Conservation (phyloP, 1,284 basidiomycete species). For the Fomes fomentarius region DNA sequence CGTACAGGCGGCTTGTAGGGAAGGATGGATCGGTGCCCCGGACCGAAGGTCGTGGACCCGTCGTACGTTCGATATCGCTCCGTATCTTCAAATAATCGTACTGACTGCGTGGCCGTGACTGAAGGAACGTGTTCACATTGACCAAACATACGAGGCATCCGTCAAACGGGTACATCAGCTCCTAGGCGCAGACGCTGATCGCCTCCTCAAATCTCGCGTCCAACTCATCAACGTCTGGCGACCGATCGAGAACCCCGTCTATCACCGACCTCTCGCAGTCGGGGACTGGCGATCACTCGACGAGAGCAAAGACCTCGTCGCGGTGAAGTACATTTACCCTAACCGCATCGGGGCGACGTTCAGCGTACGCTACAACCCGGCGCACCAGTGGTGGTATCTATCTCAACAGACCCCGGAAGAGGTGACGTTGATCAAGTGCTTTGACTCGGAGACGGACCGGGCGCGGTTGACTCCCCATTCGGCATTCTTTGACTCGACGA, state of each 20-base stretch:
- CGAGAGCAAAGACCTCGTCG: conserved; percentile 25
- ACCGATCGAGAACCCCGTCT: conserved; percentile 48
- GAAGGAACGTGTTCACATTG: conserved; percentile 52
- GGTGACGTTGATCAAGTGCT: conserved; percentile 52
- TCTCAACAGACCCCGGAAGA: conserved; percentile 44
- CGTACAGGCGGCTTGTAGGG: conserved; percentile 15
- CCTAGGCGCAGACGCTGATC: conserved; percentile 45
- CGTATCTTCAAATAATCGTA: background rate
- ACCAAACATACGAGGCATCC: conserved; percentile 54
- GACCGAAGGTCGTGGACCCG: conserved; percentile 16
- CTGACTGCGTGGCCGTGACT: too few species aligned
- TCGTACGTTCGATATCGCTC: conserved; percentile 5
- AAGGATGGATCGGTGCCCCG: conserved; percentile 17
- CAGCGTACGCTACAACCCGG: conserved; percentile 50
- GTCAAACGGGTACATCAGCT: conserved; percentile 54
- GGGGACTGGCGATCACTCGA: conserved; percentile 44
- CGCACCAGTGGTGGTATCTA: conserved; percentile 67
- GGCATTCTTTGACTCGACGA: conserved; percentile 44
- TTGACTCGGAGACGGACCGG: conserved; percentile 41
- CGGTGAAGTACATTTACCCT: conserved; percentile 29
- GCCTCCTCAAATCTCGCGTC: conserved; percentile 51
- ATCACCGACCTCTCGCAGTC: conserved; percentile 52
- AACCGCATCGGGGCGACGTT: conserved; percentile 54
- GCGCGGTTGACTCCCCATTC: conserved; percentile 50
- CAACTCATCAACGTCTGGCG: conserved; percentile 62